phyloP scores from a whole-genome alignment of 148 eudicot species.

The Rhododendron kiyosumense region DNA sequence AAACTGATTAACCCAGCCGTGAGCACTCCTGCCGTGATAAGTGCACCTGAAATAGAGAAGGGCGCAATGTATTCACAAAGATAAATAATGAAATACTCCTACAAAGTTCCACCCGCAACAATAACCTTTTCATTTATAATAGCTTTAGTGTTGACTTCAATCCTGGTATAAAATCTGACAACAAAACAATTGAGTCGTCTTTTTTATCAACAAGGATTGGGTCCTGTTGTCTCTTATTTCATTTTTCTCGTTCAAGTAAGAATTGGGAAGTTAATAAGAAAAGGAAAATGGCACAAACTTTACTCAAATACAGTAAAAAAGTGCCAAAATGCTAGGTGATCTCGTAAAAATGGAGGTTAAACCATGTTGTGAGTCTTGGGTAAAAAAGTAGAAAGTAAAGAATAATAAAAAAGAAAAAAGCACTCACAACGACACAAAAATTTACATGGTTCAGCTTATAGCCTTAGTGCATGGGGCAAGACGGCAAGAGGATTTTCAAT shows the following conservation, averaged over 20 bases:
- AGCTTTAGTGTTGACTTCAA: not conserved
- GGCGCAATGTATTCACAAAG: not conserved
- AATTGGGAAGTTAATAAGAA: not conserved
- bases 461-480: not conserved
- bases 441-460: not conserved
- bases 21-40: conserved; percentile 81
- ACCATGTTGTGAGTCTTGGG: not conserved
- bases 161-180: not conserved
- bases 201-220: not conserved
- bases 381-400: too few relatives aligned
- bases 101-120: not conserved
- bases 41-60: conserved; percentile 52
- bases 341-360: not conserved
- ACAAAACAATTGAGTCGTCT: not conserved
- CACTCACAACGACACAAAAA: not conserved
- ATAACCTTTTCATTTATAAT: not conserved
- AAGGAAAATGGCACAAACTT: not conserved
- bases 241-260: not conserved
- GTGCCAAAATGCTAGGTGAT: not conserved
- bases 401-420: too few relatives aligned
- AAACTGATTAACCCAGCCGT: conserved; percentile 88
- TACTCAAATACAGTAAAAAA: not conserved
- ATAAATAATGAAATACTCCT: not conserved
- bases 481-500: not conserved
- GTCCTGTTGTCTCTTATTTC: not conserved